Evolutionary conservation across 208 protist genomes (phyloP).

Genomic region (Leishmania mexicana): DNA sequence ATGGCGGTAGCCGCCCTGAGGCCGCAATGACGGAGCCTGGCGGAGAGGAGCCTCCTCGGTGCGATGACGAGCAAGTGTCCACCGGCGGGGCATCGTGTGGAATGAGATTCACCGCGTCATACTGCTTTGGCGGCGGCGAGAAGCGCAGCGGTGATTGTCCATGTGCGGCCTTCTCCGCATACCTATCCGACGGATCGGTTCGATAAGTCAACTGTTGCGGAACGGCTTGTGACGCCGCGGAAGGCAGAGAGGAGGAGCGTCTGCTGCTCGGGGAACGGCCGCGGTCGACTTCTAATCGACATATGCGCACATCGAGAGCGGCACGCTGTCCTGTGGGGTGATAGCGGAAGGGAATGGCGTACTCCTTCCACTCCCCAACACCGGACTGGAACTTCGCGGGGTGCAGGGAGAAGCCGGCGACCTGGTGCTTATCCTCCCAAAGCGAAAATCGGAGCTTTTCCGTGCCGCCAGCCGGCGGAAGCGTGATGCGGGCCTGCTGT

Average conservation of each 20-base stretch:
- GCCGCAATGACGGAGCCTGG: slow-evolving; percentile 3
- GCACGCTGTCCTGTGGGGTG: slow-evolving; percentile 70
- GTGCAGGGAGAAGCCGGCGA: slow-evolving; percentile 83
- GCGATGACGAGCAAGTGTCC: not conserved
- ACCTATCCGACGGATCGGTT: not conserved
- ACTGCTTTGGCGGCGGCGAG: not conserved
- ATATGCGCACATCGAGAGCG: slow-evolving; percentile 70
- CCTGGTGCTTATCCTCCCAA: slow-evolving; percentile 77
- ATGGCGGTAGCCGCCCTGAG: not conserved
- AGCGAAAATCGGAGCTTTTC: slow-evolving; percentile 86
- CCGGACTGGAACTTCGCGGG: slow-evolving; percentile 64
- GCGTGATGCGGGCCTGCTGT: slow-evolving; percentile 43
- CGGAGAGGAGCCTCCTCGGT: not conserved
- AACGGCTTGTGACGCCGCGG: not conserved
- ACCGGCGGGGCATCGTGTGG: not conserved
- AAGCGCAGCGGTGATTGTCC: slow-evolving; percentile 3
- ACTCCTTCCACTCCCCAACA: slow-evolving; percentile 59
- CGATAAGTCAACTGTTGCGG: not conserved
- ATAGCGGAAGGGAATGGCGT: slow-evolving; percentile 88
- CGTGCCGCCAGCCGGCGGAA: slow-evolving; percentile 9
- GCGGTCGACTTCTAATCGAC: slow-evolving; percentile 3
- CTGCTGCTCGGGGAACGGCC: slow-evolving; percentile 2
- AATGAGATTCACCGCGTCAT: not conserved
- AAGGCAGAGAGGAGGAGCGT: slow-evolving; percentile 5
- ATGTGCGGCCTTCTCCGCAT: not conserved